Evolutionary conservation across 345 rosid genomes (phyloP), one percentile per base, ranked within the genome.

Genomic region (Heritiera littoralis): DNA sequence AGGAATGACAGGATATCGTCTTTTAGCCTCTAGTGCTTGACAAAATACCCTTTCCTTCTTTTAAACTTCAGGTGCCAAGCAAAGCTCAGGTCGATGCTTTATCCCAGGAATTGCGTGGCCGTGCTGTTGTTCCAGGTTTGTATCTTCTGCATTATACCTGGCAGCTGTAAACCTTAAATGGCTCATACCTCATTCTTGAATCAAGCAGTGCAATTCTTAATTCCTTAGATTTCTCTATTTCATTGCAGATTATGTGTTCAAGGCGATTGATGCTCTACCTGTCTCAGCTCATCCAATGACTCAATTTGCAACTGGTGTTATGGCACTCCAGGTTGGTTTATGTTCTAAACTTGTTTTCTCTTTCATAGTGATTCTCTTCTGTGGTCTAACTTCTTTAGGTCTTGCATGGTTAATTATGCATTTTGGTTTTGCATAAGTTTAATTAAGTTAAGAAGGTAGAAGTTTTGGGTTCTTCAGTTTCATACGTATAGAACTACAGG

Each of bases 211-310:
- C 54, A 12, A n/a, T 60, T 56, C 55, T 60, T 61, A 60, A 38
- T 74, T 51, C 23, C 41, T 35, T 58, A 18, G 38, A 45, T 59
- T 45, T 45, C 23, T 23, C 7, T 59, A 45, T 61, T 71, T 80
- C 28, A 66, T 71, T 85, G 85, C 91, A 96, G 98, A 94, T 86
- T 91, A 93, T 77, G 97, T 90, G 77, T 96, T 80, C 74, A 92
- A 94, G 88, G 92, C 95, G 66, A 92, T 96, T 63, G 99, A 96
- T 86, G 93, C 97, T 67, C 88, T 96, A 75, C 98, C 98, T 79
- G 84, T 83, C 61, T 85, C 95, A 14, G 95, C 99, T 74, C 99
- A 96, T 82, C 99, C 99, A 43, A 96, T 96, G 99, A 96, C 99
- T 81, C 98, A 96, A 79, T 94, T 96, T 88, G 84, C 92, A 54